Base-by-base conservation (phyloP, 1,139 yeast species). In the Tardiomyces depauwii region DNA sequence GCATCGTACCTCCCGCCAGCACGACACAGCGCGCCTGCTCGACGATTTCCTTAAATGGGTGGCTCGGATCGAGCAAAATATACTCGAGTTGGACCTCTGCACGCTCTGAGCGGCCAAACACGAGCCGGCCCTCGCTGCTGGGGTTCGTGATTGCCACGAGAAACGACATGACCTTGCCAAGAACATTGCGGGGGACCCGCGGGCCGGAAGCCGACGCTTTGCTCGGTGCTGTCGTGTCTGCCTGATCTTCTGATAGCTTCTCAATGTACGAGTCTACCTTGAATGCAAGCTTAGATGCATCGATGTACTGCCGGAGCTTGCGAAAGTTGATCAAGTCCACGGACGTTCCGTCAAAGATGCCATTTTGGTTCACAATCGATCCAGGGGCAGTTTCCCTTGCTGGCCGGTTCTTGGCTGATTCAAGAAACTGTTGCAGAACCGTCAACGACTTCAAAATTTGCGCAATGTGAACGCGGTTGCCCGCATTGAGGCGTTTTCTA, bases 1-100 rank as follows among this genome's bases (percentile, higher is more conserved):
- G 94, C 96, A 89, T 88, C 0, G 98, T 89, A 16, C 98, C 98
- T 36, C 98, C 98, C 11, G 96, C 94, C 5, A 89, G 62, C 2
- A 89, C 69, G 0, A 89, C 82, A 60, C 93, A 82, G 53, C 73
- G 74, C 0, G 89, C 74, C 32, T 79, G 74, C 6, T 77, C 76
- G 0, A 86, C 77, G 1, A 89, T 70, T 12, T 79, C 81, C 49
- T 72, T 71, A 59, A 89, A 87, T 2, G 78, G 69, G 44, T 75
- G 77, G 47, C 89, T 78, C 1, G 96, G 95, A 57, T 89, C 96
- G 12, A 89, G 67, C 13, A 88, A 65, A 72, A 88, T 74, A 55
- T 89, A 89, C 52, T 78, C 77, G 42, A 87, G 62, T 1, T 72
- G 62, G 0, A 70, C 55, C 11, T 52, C 55, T 9, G 59, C 57